Percentiles rank a stretch among this genome's conserved stretches.
Evolutionary conservation across 148 eudicot genomes (phyloP).

Genomic region (Oxyria digyna): DNA sequence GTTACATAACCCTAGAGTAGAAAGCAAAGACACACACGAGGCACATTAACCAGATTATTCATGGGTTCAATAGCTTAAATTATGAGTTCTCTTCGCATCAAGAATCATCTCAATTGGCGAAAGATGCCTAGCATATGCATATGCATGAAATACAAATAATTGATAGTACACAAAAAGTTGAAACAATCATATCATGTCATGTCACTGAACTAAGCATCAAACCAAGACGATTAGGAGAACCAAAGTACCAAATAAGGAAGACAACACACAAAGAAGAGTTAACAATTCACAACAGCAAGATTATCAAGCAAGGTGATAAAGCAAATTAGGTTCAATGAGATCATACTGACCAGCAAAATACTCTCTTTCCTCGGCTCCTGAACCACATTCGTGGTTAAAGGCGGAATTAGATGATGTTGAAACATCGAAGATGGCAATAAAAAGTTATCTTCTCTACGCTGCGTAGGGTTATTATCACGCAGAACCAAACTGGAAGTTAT

Average conservation of each 20-base stretch:
- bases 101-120: too few species aligned
- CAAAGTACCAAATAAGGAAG: not conserved
- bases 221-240: too few species aligned
- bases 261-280: not conserved
- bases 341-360: not conserved
- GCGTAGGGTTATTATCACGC: constrained; percentile 11
- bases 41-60: too few species aligned
- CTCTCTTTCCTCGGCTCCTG: not conserved
- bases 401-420: constrained; percentile 16
- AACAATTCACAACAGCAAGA: not conserved
- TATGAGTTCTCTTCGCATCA: too few species aligned
- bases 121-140: too few species aligned
- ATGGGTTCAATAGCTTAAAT: too few species aligned
- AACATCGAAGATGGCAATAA: constrained; percentile 20
- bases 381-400: constrained; percentile 1
- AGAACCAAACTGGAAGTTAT: constrained; percentile 1
- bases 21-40: too few species aligned
- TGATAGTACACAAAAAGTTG: too few species aligned
- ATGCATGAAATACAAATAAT: too few species aligned
- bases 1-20: too few species aligned
- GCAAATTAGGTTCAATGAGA: not conserved
- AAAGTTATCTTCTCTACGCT: not conserved
- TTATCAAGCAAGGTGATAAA: not conserved
- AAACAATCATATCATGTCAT: too few species aligned
- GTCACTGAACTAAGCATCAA: too few species aligned